Percentiles rank a stretch among this genome's conserved stretches.
phyloP scores from a whole-genome alignment of 1,139 yeast species.

The Arxiozyma telluris region DNA sequence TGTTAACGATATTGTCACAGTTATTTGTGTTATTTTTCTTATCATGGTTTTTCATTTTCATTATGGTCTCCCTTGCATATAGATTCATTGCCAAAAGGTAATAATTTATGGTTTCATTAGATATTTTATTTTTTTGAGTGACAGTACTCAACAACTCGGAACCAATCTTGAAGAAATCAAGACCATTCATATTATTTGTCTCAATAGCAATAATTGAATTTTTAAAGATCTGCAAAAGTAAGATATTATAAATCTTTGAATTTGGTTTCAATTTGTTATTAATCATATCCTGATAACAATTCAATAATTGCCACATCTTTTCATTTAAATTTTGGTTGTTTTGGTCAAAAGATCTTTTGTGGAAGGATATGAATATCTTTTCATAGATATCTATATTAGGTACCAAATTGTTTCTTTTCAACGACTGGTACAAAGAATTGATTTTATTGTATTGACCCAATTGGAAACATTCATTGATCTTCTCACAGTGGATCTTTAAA shows the following conservation, averaged over 20 bases:
- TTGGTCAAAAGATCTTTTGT: slow-evolving; percentile 32
- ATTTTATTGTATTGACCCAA: slow-evolving; percentile 29
- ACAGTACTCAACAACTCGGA: slow-evolving; percentile 49
- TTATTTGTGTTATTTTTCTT: background rate
- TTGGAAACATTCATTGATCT: slow-evolving; percentile 21
- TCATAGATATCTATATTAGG: slow-evolving; percentile 31
- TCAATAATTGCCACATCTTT: slow-evolving; percentile 49
- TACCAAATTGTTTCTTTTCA: slow-evolving; percentile 32
- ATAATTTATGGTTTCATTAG: slow-evolving; percentile 27
- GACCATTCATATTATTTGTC: slow-evolving; percentile 33
- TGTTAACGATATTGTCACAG: background rate
- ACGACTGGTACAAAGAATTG: slow-evolving; percentile 33
- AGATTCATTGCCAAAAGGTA: slow-evolving; percentile 32
- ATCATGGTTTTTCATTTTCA: slow-evolving; percentile 4
- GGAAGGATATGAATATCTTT: slow-evolving; percentile 31
- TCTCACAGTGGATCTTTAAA: slow-evolving; percentile 17
- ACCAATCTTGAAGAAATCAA: slow-evolving; percentile 56
- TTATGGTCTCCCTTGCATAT: slow-evolving; percentile 26
- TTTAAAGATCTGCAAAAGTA: slow-evolving; percentile 42
- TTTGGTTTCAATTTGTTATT: slow-evolving; percentile 46
- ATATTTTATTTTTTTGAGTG: slow-evolving; percentile 30
- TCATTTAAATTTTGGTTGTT: slow-evolving; percentile 39
- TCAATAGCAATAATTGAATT: slow-evolving; percentile 41
- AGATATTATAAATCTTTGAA: slow-evolving; percentile 42
- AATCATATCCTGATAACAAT: slow-evolving; percentile 59